Evolutionary conservation across 2,329 filamentous ascomycete species (phyloP), one percentile per base, ranked within the genome.

Genomic region (Aspergillus sp.): DNA sequence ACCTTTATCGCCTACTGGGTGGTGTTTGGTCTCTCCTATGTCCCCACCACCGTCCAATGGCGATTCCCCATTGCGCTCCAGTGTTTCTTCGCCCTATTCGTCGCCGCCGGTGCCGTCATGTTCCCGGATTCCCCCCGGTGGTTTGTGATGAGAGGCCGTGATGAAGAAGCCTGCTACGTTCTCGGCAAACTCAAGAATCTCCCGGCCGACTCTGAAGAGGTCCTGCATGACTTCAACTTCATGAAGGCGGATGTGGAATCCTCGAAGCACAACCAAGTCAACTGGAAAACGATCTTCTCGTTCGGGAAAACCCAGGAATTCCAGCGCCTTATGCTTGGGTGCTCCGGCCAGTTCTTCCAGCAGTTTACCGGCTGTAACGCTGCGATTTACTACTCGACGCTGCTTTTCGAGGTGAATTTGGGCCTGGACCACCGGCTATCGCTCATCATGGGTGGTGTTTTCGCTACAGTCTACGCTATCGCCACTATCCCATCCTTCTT

Each of bases 111-210:
- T 25, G 47, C 40, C 16, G 4, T 49, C 0, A 20, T 46, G 11
- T 53, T 73, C 1, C 71, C 71, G 6, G 71, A 75, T 36, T 71
- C 67, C 0, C 71, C 71, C 5, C 58, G 69, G 24, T 74, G 69
- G 66, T 57, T 75, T 13, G 61, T 75, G 8, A 53, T 68, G 32
- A 65, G 67, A 31, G 70, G 68, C 11, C 52, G 60, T 24, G 63
- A 72, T 39, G 54, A 57, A 35, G 67, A 63, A 43, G 71, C 55
- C 24, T 54, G 55, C 10, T 51, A 59, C 4, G 67, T 72, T 8
- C 62, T 73, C 25, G 66, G 66, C 2, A 61, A 63, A 7, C 62
- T 72, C 2, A 55, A 61, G 15, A 37, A 68, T 22, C 40, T 28
- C 13, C 25, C 31, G 16, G 26, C 37, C 22, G 74, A 75, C 37